Evolutionary conservation across 257 asterid species (phyloP).

Genomic region (Marsdenia floribunda): DNA sequence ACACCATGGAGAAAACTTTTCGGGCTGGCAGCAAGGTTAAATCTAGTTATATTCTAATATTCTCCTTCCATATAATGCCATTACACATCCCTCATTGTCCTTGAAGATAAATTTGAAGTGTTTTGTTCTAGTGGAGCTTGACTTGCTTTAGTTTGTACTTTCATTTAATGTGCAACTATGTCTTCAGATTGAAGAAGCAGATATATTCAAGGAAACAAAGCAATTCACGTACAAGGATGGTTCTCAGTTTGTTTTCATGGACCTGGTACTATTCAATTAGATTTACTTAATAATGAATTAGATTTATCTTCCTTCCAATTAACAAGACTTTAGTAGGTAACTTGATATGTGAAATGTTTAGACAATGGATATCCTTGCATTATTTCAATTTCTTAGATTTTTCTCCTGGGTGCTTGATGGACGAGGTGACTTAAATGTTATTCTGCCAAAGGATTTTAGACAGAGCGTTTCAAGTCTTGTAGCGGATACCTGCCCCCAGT

Average conservation of each 20-base stretch:
- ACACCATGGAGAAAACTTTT: conserved; percentile 76
- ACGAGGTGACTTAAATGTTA: neutral
- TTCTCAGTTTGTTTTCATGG: conserved; percentile 91
- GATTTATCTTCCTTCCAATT: neutral
- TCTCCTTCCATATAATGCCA: neutral
- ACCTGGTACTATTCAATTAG: conserved; percentile 44
- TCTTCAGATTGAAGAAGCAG: conserved; percentile 76
- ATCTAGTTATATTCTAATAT: conserved; percentile 13
- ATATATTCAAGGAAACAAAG: conserved; percentile 77
- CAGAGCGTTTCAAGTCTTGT: neutral
- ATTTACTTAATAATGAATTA: neutral
- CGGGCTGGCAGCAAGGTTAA: conserved; percentile 96
- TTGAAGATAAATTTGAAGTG: neutral
- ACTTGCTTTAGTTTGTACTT: conserved; percentile 9
- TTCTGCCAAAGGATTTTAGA: neutral
- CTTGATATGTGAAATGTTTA: neutral
- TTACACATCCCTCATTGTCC: neutral
- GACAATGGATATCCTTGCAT: neutral
- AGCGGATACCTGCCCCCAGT: too few relatives aligned
- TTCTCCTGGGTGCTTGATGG: neutral
- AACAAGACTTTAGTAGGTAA: neutral
- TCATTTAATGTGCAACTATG: conserved; percentile 14
- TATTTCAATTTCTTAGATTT: neutral
- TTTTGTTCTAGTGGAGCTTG: neutral
- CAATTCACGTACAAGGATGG: conserved; percentile 93